A percentile compares a stretch with the other conserved stretches of the same genome.
These are phyloP conservation scores for Auricularia sp. DNA, from an alignment of 768 basidiomycete species.

Conservation along the genomic window DNA sequence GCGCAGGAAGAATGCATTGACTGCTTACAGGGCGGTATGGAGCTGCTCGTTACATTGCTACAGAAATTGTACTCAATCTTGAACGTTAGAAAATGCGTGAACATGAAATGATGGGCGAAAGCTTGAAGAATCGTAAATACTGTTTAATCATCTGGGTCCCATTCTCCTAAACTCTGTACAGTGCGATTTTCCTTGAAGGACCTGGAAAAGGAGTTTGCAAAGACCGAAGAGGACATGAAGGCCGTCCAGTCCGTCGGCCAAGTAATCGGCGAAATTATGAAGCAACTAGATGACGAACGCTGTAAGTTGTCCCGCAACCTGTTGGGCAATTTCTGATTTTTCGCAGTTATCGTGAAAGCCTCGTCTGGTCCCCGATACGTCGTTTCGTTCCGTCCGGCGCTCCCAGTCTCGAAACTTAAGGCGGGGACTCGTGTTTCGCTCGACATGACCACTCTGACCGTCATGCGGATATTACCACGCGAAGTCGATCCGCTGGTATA, in stretches of 20 bases:
- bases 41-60: background rate
- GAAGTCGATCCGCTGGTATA: conserved; percentile 98
- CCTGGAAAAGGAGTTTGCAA: conserved; percentile 78
- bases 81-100: conserved; percentile 82
- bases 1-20: conserved; percentile 62
- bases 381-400: conserved; percentile 88
- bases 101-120: conserved; percentile 80
- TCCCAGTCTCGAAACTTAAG: conserved; percentile 88
- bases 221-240: conserved; percentile 98
- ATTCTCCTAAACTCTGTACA: conserved; percentile 21
- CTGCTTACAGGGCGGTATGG: conserved; percentile 62
- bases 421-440: conserved; percentile 90
- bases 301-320: conserved; percentile 46
- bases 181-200: conserved; percentile 88
- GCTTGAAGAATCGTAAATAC: conserved; percentile 77
- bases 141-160: background rate
- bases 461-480: conserved; percentile 95
- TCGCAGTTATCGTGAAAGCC: conserved; percentile 92
- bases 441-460: conserved; percentile 98
- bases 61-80: too few relatives aligned
- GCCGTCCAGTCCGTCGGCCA: conserved; percentile 98
- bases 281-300: conserved; percentile 94
- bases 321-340: background rate
- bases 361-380: conserved; percentile 98
- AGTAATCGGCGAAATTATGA: conserved; percentile 98